Evolutionary conservation across 139 green algal genomes (phyloP).

Genomic region (Haematococcus sp.): DNA sequence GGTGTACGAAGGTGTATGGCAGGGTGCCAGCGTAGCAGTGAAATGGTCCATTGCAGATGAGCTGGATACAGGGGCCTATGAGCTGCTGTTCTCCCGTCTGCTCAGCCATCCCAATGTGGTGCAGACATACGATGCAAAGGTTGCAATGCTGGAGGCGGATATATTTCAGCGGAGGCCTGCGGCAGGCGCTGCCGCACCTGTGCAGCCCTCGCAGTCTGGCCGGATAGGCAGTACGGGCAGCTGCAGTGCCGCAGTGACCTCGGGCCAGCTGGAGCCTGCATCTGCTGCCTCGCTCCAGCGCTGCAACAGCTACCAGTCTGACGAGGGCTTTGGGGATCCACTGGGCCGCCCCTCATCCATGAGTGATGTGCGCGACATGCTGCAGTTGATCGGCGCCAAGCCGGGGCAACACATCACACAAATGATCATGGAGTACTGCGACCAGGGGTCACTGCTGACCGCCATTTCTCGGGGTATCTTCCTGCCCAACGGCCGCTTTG

Average conservation of each 20-base stretch:
- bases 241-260: not conserved
- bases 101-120: slow-evolving; percentile 30
- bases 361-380: slow-evolving; percentile 24
- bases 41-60: slow-evolving; percentile 28
- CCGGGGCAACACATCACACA: slow-evolving; percentile 28
- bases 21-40: slow-evolving; percentile 24
- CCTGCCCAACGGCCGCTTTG: slow-evolving; percentile 20
- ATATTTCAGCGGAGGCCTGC: too few relatives aligned
- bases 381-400: slow-evolving; percentile 26
- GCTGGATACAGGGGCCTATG: slow-evolving; percentile 22
- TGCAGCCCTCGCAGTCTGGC: too few relatives aligned
- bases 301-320: slow-evolving; percentile 14
- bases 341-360: slow-evolving; percentile 10
- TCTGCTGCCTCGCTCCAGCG: not conserved
- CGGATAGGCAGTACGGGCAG: too few relatives aligned
- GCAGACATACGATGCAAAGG: slow-evolving; percentile 12
- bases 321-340: slow-evolving; percentile 28
- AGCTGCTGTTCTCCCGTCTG: slow-evolving; percentile 29
- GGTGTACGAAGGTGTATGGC: slow-evolving; percentile 34
- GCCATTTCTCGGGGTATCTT: slow-evolving; percentile 29
- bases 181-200: too few relatives aligned
- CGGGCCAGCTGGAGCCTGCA: not conserved
- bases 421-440: slow-evolving; percentile 35
- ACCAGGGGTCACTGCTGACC: slow-evolving; percentile 29
- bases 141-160: slow-evolving; percentile 18